A percentile compares a stretch with the other conserved stretches of the same genome.
These are phyloP conservation scores for Pisolithus sp. DNA, from an alignment of 768 basidiomycete genomes.

Conservation along the genomic window DNA sequence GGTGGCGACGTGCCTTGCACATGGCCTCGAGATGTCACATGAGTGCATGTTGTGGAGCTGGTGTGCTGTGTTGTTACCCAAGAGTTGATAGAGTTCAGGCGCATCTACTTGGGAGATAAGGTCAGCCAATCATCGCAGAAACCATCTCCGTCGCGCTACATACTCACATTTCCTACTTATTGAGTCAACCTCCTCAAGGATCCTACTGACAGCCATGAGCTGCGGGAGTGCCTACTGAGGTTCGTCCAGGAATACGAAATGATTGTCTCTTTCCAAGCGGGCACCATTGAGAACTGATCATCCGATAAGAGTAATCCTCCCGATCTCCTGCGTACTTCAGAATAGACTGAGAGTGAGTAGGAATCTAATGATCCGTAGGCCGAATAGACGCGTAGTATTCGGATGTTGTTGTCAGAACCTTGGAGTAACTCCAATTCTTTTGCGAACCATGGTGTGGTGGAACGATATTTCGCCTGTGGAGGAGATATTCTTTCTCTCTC, in stretches of 20 bases:
- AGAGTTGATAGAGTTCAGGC: too few species aligned
- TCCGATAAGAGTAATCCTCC: background rate
- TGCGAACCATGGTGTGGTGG: background rate
- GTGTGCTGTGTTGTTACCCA: too few species aligned
- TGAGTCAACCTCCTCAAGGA: too few species aligned
- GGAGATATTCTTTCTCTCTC: too few species aligned
- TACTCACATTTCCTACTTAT: too few species aligned
- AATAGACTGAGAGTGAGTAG: background rate
- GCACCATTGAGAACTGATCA: background rate
- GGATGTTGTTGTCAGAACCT: background rate
- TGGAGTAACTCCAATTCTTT: background rate
- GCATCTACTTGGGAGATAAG: too few species aligned
- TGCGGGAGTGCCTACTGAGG: background rate
- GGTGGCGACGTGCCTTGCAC: too few species aligned
- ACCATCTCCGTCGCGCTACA: too few species aligned
- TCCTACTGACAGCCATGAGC: too few species aligned
- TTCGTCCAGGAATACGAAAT: conserved; percentile 2
- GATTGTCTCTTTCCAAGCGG: conserved; percentile 1
- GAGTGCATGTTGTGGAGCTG: too few species aligned
- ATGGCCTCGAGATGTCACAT: too few species aligned
- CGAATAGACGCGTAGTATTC: background rate
- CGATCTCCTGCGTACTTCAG: conserved; percentile 1
- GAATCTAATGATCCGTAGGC: background rate
- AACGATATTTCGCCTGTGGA: conserved; percentile 6
- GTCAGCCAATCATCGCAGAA: too few species aligned